Conservation (phyloP, 140 eudicot species). For the Stevia rebaudiana region DNA sequence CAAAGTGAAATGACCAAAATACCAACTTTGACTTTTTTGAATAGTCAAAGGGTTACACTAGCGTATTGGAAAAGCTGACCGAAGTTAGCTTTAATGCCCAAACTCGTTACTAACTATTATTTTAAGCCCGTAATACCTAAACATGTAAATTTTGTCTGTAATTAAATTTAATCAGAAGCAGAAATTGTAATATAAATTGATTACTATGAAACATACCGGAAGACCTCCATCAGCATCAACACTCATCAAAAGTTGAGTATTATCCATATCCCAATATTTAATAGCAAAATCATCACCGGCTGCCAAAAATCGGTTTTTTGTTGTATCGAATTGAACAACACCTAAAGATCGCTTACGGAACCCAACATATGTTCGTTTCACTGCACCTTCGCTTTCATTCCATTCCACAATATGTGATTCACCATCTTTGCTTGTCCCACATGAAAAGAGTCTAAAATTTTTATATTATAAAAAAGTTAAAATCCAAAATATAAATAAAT, state of each 20-base stretch:
- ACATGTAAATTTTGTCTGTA: no score
- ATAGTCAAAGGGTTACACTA: no score
- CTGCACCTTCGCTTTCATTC: conserved; percentile 97
- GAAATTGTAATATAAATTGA: neutral
- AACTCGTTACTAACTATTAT: no score
- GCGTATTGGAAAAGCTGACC: no score
- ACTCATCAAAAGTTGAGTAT: conserved; percentile 57
- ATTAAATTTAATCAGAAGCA: no score
- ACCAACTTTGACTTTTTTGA: no score
- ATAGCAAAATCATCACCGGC: conserved; percentile 83
- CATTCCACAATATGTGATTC: conserved; percentile 88
- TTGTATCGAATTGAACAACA: conserved; percentile 80
- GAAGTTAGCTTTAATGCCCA: no score
- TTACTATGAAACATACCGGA: conserved; percentile 37
- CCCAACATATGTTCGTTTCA: conserved; percentile 72
- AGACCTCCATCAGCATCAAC: conserved; percentile 85
- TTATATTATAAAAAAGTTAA: neutral
- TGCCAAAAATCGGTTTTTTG: conserved; percentile 71
- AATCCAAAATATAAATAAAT: neutral
- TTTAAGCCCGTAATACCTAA: no score
- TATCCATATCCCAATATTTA: conserved; percentile 92
- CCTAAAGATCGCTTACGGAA: conserved; percentile 75
- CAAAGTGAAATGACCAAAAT: no score
- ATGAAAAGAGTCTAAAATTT: conserved; percentile 63
- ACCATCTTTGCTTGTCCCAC: conserved; percentile 93